Evolutionary conservation across 2,329 filamentous ascomycete species (phyloP), one percentile per base, ranked within the genome.

Genomic region (Simplicillium aogashimaense): DNA sequence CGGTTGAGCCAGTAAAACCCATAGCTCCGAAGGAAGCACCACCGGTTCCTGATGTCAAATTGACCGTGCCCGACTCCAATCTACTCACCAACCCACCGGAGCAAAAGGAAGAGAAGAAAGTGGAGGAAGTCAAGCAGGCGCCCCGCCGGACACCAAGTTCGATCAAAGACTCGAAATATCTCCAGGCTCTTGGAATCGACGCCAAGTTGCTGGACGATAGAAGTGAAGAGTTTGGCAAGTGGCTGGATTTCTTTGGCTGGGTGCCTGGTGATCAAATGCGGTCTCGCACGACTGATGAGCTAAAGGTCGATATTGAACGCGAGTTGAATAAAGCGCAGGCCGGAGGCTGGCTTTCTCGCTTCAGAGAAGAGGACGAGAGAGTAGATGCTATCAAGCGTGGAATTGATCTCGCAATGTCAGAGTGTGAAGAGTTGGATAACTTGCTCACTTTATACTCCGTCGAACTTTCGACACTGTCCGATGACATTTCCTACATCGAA

Each of bases 401-500:
- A 40, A 81, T 98, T 40, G 90, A 98, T 55, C 74, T 82, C 47
- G 85, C 88, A n/a, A 88, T 98, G 52, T 76, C 81, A 15, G 92
- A 98, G 63, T 97, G 92, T 53, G 94, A 98, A 52, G 90, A 97
- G 64, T 70, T 98, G 43, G 92, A 98, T 57, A 94, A 94, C 44
- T 70, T 98, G 31, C 68, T 98, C 39, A 98, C 92, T 1, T 66
- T 98, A 29, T 98, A 98, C 60, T 86, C 86, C 36, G 92, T 97
- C 18, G 92, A 98, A 60, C 70, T 98, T 45, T 87, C 86, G 52
- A 97, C 89, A 37, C 72, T 98, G 25, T 88, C 89, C 42, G 90
- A 97, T 37, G 92, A 98, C 53, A 94, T 98, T 51, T 82, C 88
- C 3, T 97, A 94, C 57, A 97, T 98, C 48, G 92, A 98, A 65